Conservation (phyloP, 2,329 filamentous ascomycete species). For the Ophiostoma novo-ulmi region DNA sequence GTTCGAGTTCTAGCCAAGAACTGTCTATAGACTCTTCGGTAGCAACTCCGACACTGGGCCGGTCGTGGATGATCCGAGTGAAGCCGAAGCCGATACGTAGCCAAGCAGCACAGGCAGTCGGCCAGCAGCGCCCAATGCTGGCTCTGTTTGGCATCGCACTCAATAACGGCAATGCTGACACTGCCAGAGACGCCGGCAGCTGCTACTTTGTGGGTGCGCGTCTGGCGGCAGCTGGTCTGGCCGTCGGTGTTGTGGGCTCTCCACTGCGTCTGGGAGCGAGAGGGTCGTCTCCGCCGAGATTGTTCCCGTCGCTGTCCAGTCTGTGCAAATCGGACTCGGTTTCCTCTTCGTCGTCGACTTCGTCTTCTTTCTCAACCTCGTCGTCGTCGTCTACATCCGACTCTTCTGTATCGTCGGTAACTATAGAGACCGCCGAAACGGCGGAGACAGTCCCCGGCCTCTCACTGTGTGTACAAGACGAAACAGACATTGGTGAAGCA, state of each 20-base stretch:
- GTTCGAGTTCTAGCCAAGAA: background rate
- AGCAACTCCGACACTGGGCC: background rate
- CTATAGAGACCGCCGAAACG: background rate
- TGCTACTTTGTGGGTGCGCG: background rate
- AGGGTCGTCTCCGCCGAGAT: background rate
- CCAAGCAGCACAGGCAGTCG: background rate
- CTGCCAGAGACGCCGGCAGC: background rate
- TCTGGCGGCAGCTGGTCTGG: constrained; percentile 18
- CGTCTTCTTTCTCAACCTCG: background rate
- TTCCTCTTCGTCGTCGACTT: background rate
- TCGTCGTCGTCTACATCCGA: background rate
- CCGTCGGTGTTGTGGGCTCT: constrained; percentile 17
- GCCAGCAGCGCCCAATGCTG: background rate
- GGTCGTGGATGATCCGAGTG: constrained; percentile 9
- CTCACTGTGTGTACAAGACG: background rate
- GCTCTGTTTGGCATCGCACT: background rate
- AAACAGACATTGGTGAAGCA: background rate
- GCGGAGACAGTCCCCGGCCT: background rate
- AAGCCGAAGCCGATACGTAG: background rate
- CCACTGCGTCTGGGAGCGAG: background rate
- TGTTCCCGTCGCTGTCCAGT: background rate
- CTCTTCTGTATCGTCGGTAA: background rate
- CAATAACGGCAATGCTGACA: background rate
- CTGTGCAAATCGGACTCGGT: background rate
- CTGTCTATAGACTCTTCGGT: background rate